A percentile compares a stretch with the other conserved stretches of the same genome.
Conservation (phyloP, 1,139 yeast genomes). For the Yamadazyma jaroonii region DNA sequence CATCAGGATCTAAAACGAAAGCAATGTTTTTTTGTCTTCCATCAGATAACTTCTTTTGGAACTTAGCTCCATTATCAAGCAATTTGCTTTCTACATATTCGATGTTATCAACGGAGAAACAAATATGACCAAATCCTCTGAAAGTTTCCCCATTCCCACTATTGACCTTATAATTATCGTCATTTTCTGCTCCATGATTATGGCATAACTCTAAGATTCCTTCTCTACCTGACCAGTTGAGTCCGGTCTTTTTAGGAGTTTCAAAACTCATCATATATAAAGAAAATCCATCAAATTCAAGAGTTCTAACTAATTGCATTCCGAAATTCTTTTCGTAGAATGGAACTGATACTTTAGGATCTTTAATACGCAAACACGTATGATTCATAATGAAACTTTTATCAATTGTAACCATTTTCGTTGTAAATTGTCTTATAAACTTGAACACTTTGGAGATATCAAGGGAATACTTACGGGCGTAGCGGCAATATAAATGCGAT, state of each 20-base stretch:
- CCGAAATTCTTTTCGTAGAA: conserved; percentile 80
- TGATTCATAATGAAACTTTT: conserved; percentile 55
- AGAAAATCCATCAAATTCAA: conserved; percentile 58
- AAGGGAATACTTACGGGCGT: too few species aligned
- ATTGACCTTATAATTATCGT: conserved; percentile 55
- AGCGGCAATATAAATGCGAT: too few species aligned
- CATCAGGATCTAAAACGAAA: conserved; percentile 91
- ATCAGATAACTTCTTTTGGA: conserved; percentile 79
- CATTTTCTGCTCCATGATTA: conserved; percentile 70
- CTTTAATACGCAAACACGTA: conserved; percentile 78
- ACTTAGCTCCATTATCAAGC: conserved; percentile 59
- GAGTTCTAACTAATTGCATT: conserved; percentile 55
- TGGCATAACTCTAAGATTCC: conserved; percentile 87
- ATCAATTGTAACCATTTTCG: conserved; percentile 31
- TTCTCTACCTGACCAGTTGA: conserved; percentile 57
- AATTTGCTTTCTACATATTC: conserved; percentile 57
- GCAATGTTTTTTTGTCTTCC: conserved; percentile 94
- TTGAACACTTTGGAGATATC: too few species aligned
- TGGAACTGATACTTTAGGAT: conserved; percentile 67
- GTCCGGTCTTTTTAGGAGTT: conserved; percentile 36
- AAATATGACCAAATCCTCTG: conserved; percentile 93
- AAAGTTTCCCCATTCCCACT: conserved; percentile 83
- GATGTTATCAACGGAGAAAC: conserved; percentile 82
- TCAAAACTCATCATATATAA: conserved; percentile 68
- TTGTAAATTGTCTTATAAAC: too few species aligned